A percentile compares a stretch with the other conserved stretches of the same genome.
Conservation (phyloP, 1,284 basidiomycete species). For the Gomphus bonarii region DNA sequence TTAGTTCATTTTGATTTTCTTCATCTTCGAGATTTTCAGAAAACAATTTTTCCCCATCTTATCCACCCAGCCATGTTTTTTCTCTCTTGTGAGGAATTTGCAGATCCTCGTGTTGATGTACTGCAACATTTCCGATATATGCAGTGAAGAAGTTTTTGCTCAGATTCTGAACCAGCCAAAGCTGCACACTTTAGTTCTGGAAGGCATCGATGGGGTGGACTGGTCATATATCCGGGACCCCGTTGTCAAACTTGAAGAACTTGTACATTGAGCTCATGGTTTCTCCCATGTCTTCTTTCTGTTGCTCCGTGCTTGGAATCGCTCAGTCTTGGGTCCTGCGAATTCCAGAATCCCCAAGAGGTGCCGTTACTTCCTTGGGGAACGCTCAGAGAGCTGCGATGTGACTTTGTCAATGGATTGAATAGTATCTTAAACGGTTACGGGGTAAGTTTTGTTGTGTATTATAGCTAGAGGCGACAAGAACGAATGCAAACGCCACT, state of each 20-base stretch:
- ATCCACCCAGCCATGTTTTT: not conserved
- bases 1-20: not conserved
- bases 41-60: not conserved
- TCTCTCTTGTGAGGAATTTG: not conserved
- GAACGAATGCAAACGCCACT: not conserved
- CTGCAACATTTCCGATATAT: not conserved
- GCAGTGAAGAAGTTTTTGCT: not conserved
- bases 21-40: not conserved
- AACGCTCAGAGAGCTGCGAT: not conserved
- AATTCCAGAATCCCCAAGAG: not conserved
- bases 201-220: not conserved
- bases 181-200: not conserved
- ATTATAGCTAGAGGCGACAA: not conserved
- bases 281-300: not conserved
- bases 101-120: not conserved
- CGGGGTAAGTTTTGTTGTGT: not conserved
- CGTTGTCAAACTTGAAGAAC: not conserved
- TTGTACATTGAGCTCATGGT: not conserved
- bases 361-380: not conserved
- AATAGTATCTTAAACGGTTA: not conserved
- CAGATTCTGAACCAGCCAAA: not conserved
- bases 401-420: not conserved
- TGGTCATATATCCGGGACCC: not conserved
- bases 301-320: not conserved
- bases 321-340: not conserved